A percentile compares a stretch with the other conserved stretches of the same genome.
Conservation (phyloP, 371 early-diverging fungal genomes). For the Mortierella sp. region DNA sequence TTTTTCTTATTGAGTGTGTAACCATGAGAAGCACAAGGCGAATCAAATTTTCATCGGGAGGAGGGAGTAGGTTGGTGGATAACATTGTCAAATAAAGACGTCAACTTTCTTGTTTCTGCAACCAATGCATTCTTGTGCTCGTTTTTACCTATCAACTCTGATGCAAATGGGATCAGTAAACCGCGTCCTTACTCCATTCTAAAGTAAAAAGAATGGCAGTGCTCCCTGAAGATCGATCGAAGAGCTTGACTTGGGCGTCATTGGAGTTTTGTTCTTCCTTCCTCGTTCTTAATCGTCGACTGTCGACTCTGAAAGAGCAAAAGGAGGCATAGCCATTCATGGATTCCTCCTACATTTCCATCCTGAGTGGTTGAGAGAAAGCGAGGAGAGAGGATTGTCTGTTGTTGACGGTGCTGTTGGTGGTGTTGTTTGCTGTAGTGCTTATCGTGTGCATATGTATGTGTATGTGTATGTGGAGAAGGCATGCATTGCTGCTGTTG, state of each 20-base stretch:
- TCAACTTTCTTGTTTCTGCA: no score
- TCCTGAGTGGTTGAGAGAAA: neutral
- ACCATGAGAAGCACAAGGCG: neutral
- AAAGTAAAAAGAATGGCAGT: neutral
- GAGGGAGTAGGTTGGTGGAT: no score
- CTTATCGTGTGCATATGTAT: no score
- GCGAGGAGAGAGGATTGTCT: neutral
- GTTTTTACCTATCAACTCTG: slow-evolving; percentile 12
- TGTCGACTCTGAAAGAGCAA: slow-evolving; percentile 1
- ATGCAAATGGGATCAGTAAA: neutral
- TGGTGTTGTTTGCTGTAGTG: neutral
- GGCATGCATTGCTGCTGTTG: no score
- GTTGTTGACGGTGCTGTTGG: neutral
- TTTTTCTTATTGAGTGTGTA: no score
- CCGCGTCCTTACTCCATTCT: neutral
- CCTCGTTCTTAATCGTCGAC: neutral
- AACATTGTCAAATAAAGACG: no score
- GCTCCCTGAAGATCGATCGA: neutral
- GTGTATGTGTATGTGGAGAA: no score
- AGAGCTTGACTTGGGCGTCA: neutral
- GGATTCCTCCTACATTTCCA: neutral
- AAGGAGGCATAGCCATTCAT: neutral
- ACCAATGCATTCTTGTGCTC: neutral
- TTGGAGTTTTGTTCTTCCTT: neutral
- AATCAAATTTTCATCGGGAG: no score